These are phyloP conservation scores for Monosporozyma siamensis DNA, from an alignment of 805 yeast species.

Conservation along the genomic window DNA sequence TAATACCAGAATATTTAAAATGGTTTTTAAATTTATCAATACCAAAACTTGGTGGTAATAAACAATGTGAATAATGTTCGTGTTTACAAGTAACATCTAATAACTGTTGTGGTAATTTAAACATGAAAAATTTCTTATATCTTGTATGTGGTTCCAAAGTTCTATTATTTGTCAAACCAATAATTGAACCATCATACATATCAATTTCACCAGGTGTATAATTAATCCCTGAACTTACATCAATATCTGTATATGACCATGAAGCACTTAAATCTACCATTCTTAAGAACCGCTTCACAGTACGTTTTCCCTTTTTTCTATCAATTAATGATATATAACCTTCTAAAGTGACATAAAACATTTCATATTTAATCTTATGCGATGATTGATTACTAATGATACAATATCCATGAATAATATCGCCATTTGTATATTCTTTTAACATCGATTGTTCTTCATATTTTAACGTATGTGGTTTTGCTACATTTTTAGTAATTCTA, in stretches of 20 bases:
- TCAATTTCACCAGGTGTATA: slow-evolving; percentile 39
- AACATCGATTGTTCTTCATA: slow-evolving; percentile 38
- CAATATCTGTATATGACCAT: slow-evolving; percentile 42
- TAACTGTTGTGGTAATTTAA: slow-evolving; percentile 46
- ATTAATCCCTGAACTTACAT: slow-evolving; percentile 45
- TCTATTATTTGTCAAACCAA: slow-evolving; percentile 44
- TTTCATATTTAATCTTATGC: slow-evolving; percentile 46
- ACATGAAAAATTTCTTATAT: slow-evolving; percentile 51
- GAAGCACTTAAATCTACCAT: slow-evolving; percentile 53
- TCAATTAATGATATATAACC: slow-evolving; percentile 33
- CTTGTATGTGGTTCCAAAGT: slow-evolving; percentile 39
- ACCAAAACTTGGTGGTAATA: slow-evolving; percentile 36
- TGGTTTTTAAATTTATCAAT: slow-evolving; percentile 27
- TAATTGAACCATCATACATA: slow-evolving; percentile 34
- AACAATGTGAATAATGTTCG: slow-evolving; percentile 31
- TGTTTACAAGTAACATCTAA: slow-evolving; percentile 46
- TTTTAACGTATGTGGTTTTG: slow-evolving; percentile 36
- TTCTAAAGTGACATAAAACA: slow-evolving; percentile 46
- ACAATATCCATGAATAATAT: slow-evolving; percentile 51
- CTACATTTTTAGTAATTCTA: slow-evolving; percentile 42
- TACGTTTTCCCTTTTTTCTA: slow-evolving; percentile 26
- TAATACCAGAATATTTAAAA: slow-evolving; percentile 27
- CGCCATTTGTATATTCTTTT: slow-evolving; percentile 60
- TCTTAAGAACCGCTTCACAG: slow-evolving; percentile 41
- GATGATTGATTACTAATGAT: slow-evolving; percentile 39